Conservation (phyloP, 345 rosid genomes). For the Eucalyptus urophylla region DNA sequence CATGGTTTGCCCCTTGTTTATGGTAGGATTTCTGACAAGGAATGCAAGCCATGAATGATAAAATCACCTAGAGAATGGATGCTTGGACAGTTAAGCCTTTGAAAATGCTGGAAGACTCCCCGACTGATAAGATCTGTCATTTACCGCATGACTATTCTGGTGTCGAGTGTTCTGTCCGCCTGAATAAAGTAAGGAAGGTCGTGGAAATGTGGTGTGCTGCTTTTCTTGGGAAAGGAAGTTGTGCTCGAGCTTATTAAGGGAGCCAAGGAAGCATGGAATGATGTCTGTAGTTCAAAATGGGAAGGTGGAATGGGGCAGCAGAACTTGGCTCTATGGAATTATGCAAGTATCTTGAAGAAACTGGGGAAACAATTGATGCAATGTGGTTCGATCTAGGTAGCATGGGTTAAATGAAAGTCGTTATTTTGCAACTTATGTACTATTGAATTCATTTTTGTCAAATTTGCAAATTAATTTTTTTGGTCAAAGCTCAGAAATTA, state of each 20-base stretch:
- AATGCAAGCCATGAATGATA: neutral
- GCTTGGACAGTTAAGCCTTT: neutral
- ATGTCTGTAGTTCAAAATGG: neutral
- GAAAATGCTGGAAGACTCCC: neutral
- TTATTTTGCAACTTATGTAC: neutral
- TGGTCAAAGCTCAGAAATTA: neutral
- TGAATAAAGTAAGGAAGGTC: neutral
- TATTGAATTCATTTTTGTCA: neutral
- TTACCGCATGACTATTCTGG: neutral
- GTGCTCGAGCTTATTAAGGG: neutral
- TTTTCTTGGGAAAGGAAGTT: neutral
- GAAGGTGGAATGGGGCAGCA: neutral
- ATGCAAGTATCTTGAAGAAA: neutral
- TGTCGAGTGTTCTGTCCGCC: neutral
- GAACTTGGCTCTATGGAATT: neutral
- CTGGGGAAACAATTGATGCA: neutral
- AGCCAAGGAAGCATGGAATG: neutral
- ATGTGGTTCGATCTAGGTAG: neutral
- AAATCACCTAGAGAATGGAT: neutral
- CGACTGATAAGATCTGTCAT: neutral
- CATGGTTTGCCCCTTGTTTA: neutral
- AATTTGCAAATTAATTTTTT: neutral
- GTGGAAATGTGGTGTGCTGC: neutral
- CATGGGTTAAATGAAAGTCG: neutral
- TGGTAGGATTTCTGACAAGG: neutral